Conservation (phyloP, 768 basidiomycete genomes). For the Suillus placidus region DNA sequence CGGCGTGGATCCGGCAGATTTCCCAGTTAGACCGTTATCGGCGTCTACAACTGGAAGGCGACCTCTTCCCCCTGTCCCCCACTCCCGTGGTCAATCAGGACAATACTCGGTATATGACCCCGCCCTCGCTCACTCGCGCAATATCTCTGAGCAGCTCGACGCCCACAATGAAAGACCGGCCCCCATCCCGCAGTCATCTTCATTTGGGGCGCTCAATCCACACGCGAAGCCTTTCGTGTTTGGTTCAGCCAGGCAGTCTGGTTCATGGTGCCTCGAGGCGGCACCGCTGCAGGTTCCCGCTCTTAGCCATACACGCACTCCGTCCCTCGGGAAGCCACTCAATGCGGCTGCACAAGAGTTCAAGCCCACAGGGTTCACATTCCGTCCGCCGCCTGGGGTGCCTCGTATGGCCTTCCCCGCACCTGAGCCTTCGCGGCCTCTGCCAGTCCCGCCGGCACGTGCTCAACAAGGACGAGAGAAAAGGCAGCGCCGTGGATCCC, state of each 20-base stretch:
- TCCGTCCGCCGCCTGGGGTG: constrained; percentile 68
- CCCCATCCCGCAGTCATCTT: constrained; percentile 19
- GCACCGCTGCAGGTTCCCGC: constrained; percentile 42
- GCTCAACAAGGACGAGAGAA: constrained; percentile 78
- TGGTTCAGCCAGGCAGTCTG: constrained; percentile 45
- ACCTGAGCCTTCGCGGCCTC: constrained; percentile 38
- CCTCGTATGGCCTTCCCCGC: constrained; percentile 53
- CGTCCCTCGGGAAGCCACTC: constrained; percentile 65
- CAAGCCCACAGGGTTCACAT: constrained; percentile 76
- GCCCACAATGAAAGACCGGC: constrained; percentile 22
- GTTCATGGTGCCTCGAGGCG: constrained; percentile 35
- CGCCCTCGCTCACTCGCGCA: constrained; percentile 64
- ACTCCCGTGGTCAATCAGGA: constrained; percentile 65
- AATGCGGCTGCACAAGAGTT: constrained; percentile 83
- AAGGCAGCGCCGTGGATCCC: constrained; percentile 63
- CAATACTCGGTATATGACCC: constrained; percentile 65
- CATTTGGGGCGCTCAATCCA: constrained; percentile 60
- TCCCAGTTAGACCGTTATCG: constrained; percentile 50
- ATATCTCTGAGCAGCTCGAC: constrained; percentile 45
- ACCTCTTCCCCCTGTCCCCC: constrained; percentile 61
- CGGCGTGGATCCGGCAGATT: constrained; percentile 44
- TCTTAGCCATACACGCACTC: constrained; percentile 39
- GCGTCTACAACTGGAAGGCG: constrained; percentile 46
- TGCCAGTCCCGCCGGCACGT: constrained; percentile 39
- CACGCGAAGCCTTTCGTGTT: constrained; percentile 86